Base-by-base conservation (phyloP, 306 rosid species). In the Clitoria ternatea region DNA sequence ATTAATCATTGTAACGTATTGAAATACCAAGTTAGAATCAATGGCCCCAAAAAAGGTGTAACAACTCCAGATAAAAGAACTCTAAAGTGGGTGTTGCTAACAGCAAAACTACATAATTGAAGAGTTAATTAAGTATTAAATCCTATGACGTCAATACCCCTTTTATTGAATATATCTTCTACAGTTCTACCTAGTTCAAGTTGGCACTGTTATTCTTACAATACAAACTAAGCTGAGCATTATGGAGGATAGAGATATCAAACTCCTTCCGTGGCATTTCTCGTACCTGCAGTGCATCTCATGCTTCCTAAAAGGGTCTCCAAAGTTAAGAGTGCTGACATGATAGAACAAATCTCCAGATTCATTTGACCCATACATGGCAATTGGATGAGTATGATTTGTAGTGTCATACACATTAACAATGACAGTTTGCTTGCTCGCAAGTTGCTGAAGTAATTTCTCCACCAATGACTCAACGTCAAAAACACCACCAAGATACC, bases 401-500 rank as follows among this genome's bases (percentile, higher is more conserved):
- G 97, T 87, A 18, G 91, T 94, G 69, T 94, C 99, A 78, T 89
- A 94, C 57, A 94, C 99, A 76, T 89, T 85, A 54, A 94, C 97
- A 48, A 94, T 82, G 56, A 94, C 92, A 3, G 84, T 89, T 84
- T 91, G 97, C 88, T 94, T 91, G 95, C 99, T 91, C 42, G 99
- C 92, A 44, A 94, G 97, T 74, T 91, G 98, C 27, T 94, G 99
- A 69, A 91, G 97, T 73, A 94, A 83, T 77, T 94, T 94, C 83
- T 94, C 99, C 77, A 94, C 97, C 20, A 94, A 89, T 20, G 96
- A 94, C 86, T 91, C 97, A 6, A 94, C 80, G 67, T 94, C 96
- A 80, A 94, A 94, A 24, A 94, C 85, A 30, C 98, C 99, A 7
- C 99, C 99, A 71, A 94, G 96, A 83, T 94, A 94, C 87, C 98